These are phyloP conservation scores for Suhomyces anneliseae DNA, from an alignment of 1,139 yeast genomes.

Conservation along the genomic window DNA sequence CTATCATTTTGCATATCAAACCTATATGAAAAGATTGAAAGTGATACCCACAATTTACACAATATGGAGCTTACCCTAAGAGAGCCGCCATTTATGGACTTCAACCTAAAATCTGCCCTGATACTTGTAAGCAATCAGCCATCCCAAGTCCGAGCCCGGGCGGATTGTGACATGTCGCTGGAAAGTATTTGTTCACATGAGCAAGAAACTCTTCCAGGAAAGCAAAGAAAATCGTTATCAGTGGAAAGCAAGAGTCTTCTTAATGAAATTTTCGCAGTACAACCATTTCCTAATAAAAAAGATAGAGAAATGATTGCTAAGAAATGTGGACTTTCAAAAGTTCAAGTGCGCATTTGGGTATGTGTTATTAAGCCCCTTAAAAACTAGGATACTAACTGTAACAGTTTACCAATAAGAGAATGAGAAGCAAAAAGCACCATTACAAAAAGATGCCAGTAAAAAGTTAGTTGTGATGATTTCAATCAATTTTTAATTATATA, in stretches of 20 bases:
- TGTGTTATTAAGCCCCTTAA: constrained; percentile 9
- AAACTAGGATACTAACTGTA: too few species aligned
- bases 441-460: too few species aligned
- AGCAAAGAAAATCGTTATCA: neutral
- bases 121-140: neutral
- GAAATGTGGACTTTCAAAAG: constrained; percentile 24
- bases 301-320: constrained; percentile 31
- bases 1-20: constrained; percentile 6
- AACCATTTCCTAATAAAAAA: constrained; percentile 23
- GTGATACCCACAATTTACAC: neutral
- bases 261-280: constrained; percentile 14
- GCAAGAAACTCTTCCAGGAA: neutral
- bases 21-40: constrained; percentile 7
- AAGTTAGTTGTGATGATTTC: too few species aligned
- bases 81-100: neutral
- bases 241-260: constrained; percentile 8
- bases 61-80: neutral
- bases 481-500: too few species aligned
- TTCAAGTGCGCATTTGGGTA: constrained; percentile 37
- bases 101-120: neutral
- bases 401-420: constrained; percentile 31
- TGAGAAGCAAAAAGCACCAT: constrained; percentile 19
- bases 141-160: neutral
- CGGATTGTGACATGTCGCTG: too few species aligned
- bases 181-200: neutral